phyloP scores from a whole-genome alignment of 164 flowering plant genomes.

The Macadamia integrifolia region DNA sequence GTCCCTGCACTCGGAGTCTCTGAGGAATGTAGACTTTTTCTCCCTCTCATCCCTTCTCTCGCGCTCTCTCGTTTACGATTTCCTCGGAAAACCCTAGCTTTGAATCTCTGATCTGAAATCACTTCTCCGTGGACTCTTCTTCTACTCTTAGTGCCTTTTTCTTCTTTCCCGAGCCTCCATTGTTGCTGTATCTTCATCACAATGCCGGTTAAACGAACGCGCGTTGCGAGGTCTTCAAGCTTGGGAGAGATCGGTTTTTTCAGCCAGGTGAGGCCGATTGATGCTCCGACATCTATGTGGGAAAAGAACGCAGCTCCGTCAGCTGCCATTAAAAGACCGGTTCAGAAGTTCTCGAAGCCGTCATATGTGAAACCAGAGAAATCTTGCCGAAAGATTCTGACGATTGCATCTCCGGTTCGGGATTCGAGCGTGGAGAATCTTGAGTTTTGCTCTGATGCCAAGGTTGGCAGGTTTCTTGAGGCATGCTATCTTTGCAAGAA shows the following conservation, averaged over 20 bases:
- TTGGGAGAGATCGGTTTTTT: constrained; percentile 10
- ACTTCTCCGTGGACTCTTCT: background rate
- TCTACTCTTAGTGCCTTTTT: background rate
- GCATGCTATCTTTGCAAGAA: constrained; percentile 17
- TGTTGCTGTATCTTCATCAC: background rate
- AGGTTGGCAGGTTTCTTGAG: constrained; percentile 18
- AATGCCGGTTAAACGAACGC: constrained; percentile 16
- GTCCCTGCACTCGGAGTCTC: too few species aligned
- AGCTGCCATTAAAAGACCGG: background rate
- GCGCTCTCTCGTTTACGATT: background rate
- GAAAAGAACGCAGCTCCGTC: background rate
- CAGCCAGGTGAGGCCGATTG: background rate
- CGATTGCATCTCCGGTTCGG: constrained; percentile 10
- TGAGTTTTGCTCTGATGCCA: background rate
- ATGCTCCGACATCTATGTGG: background rate
- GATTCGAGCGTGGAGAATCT: background rate
- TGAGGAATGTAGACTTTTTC: too few species aligned
- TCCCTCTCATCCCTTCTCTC: background rate
- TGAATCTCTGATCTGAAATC: too few species aligned
- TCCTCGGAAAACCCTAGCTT: too few species aligned
- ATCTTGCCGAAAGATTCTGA: constrained; percentile 2
- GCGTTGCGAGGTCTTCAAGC: constrained; percentile 16
- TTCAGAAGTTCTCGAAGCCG: constrained; percentile 1
- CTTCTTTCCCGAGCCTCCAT: background rate
- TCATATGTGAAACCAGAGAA: constrained; percentile 1